Base-by-base conservation (phyloP, 345 rosid genomes). In the Arabidopsis arenosa region DNA sequence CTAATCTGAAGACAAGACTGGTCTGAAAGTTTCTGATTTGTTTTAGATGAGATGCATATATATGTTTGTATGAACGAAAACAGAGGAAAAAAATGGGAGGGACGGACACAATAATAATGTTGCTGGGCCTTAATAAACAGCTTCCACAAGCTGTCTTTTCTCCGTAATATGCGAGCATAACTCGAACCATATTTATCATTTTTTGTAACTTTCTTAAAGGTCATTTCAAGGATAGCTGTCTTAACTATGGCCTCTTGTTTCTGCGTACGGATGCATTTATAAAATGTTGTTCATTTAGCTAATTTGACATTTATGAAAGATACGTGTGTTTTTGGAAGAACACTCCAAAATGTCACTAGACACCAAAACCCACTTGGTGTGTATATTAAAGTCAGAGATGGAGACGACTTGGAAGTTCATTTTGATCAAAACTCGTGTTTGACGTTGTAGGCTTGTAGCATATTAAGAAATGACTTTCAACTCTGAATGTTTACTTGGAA, bases 321-420 rank as follows among this genome's bases (percentile, higher is more conserved):
- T 49, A 49, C 11, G 54, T 49, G 23, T 48, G 26, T 49, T 49
- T 36, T 49, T 49, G 54, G 54, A 17, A 49, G 26, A 26, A 49
- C 26, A 49, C 11, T 17, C 26, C 26, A 49, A 49, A 6, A 45
- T 45, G 17, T 17, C n/a, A 45, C 9, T 14, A 47, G 23, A 7
- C 53, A 48, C 53, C 26, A 48, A 48, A 48, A 21, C 55, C 6
- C 14, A 21, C 32, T 21, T 51, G 32, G 30, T 51, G 12, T 65
- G n/a, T 30, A 74, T 55, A 14, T 64, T 44, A 51, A 37, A 73
- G 32, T 63, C 12, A 41, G 35, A 49, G 32, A 70, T 59, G 66
- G 17, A 70, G 52, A 61, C 61, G 26, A 73, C 70, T 26, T 73
- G 32, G 7, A 64, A 55, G 11, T 32, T 23, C 21, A 13, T 33